These are phyloP conservation scores for Herpetospermum pedunculosum DNA, from an alignment of 306 rosid species.

Conservation along the genomic window DNA sequence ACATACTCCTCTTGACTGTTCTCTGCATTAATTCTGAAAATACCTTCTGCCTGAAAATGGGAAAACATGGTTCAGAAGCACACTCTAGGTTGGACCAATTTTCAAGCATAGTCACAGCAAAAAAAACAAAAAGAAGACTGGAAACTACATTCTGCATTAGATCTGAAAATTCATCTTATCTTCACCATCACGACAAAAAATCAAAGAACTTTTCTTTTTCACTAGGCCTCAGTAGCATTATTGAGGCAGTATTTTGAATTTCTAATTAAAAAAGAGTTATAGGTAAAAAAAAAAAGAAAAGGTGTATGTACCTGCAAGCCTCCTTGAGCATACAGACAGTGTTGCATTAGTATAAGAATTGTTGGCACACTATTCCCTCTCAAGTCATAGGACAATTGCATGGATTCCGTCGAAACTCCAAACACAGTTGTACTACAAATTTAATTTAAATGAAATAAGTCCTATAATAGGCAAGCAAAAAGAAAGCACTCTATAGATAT, in stretches of 20 bases:
- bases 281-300: slow-evolving; percentile 1
- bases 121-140: not conserved
- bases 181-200: not conserved
- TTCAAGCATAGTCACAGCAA: not conserved
- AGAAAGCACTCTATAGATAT: not conserved
- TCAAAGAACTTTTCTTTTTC: not conserved
- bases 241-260: not conserved
- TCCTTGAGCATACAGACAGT: slow-evolving; percentile 57
- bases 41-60: slow-evolving; percentile 65
- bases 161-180: not conserved
- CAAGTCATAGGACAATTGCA: slow-evolving; percentile 74
- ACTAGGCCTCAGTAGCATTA: not conserved
- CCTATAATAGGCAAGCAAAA: not conserved
- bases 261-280: not conserved
- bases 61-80: slow-evolving; percentile 13
- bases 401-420: slow-evolving; percentile 92
- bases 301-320: slow-evolving; percentile 58
- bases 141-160: not conserved
- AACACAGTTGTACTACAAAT: slow-evolving; percentile 66
- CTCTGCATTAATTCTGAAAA: slow-evolving; percentile 74
- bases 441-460: slow-evolving; percentile 11
- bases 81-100: not conserved
- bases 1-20: slow-evolving; percentile 78
- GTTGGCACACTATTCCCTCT: slow-evolving; percentile 95
- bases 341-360: slow-evolving; percentile 81